Base-by-base conservation (phyloP, 495 filamentous ascomycete species). In the Penicillium chermesinum region DNA sequence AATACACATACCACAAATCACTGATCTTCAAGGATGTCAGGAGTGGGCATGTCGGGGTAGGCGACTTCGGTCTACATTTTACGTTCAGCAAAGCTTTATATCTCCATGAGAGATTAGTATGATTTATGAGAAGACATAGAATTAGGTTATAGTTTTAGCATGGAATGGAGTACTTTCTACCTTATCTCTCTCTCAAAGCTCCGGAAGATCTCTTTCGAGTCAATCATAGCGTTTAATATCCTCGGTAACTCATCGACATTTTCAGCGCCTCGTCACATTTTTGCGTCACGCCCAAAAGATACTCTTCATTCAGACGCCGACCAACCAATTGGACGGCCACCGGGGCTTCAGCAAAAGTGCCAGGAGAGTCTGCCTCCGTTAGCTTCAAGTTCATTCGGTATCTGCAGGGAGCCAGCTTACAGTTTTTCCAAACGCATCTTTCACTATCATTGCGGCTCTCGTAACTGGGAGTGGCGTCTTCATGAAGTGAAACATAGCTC, bases 301-400 rank as follows among this genome's bases (percentile, higher is more conserved):
- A 37, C 15, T 46, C 44, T 35, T 46, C 44, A 37, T 20, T 18
- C 13, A 35, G 22, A 18, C 44, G 44, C 12, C 32, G 33, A 3
- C 44, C 44, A 21, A 46, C 44, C 2, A 37, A 16, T 16, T 46
- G 44, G 6, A 38, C 22, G 1, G 16, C 1, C 8, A 46, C 44
- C n/a, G 44, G 44, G 1, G 16, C 15, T 6, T 9, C 34, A 13
- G 0, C 15, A 16, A 37, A 36, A 0, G 3, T 19, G 10, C 15
- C 44, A 19, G 34, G 15, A 2, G 33, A 10, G 12, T 42, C 40
- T 42, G 7, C 0, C 12, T 30, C 17, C 25, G 25, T 30, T 30
- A 30, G 10, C 25, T 30, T 30, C n/a, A n/a, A 30, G 25, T 30
- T 30, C 25, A 30, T 30, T 30, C 4, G 10, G 4, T 30, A 10